Evolutionary conservation across 129 eudicot species (phyloP).

Genomic region (Cynara cardunculus): DNA sequence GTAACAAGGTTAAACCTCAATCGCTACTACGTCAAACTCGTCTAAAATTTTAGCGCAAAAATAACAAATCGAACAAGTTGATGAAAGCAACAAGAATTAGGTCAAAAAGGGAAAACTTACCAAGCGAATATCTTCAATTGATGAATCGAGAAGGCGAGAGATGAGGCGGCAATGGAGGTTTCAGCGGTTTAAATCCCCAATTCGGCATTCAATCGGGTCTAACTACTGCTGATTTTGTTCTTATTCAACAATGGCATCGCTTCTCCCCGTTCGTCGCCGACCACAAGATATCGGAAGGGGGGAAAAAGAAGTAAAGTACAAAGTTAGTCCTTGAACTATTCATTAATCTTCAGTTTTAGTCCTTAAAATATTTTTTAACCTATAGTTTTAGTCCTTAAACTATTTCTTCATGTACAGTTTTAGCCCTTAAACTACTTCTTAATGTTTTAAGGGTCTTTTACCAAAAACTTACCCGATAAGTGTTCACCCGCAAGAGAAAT

Average conservation of each 20-base stretch:
- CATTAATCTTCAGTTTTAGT: neutral
- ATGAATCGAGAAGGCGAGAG: constrained; percentile 11
- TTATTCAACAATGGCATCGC: constrained; percentile 11
- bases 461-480: too few species aligned
- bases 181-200: constrained; percentile 24
- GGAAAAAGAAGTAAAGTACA: neutral
- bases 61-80: neutral
- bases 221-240: neutral
- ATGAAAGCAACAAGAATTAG: neutral
- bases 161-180: constrained; percentile 23
- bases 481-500: too few species aligned
- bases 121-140: constrained; percentile 9
- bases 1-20: neutral
- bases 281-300: neutral
- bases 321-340: neutral
- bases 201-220: constrained; percentile 27
- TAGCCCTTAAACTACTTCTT: too few species aligned
- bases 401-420: too few species aligned
- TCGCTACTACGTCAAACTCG: neutral
- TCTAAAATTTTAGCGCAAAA: neutral
- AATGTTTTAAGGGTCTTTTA: too few species aligned
- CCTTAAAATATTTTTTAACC: neutral
- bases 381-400: neutral
- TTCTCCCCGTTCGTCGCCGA: neutral
- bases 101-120: neutral